Evolutionary conservation across 495 filamentous ascomycete genomes (phyloP).

Genomic region (Pyronema domesticum): DNA sequence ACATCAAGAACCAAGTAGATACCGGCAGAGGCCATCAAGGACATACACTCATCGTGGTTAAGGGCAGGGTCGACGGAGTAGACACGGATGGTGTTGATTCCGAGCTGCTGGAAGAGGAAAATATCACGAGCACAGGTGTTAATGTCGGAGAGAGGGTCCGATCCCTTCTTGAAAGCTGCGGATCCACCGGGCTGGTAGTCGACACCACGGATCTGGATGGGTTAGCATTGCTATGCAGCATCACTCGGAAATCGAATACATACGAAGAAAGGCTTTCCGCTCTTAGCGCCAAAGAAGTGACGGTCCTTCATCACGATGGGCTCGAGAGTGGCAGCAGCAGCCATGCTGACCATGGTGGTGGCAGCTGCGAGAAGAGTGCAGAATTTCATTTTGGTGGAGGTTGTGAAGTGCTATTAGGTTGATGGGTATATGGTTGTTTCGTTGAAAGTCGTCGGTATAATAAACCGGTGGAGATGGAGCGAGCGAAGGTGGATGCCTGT

Average conservation of each 20-base stretch:
- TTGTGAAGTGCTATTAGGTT: neutral
- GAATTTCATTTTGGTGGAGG: conserved; percentile 18
- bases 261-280: conserved; percentile 20
- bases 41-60: conserved; percentile 49
- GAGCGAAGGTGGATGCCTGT: neutral
- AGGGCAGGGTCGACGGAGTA: conserved; percentile 47
- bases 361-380: conserved; percentile 28
- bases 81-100: conserved; percentile 53
- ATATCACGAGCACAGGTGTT: conserved; percentile 44
- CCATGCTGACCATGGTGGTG: conserved; percentile 25
- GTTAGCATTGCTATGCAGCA: conserved; percentile 8
- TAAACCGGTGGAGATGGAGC: neutral
- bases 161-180: conserved; percentile 2
- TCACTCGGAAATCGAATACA: conserved; percentile 34
- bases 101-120: conserved; percentile 38
- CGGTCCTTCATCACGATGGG: conserved; percentile 38
- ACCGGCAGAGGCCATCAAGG: conserved; percentile 43
- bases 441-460: neutral
- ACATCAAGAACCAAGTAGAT: conserved; percentile 41
- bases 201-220: conserved; percentile 42
- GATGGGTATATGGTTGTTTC: neutral
- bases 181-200: conserved; percentile 37
- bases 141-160: conserved; percentile 39
- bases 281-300: conserved; percentile 12
- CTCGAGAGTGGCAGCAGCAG: conserved; percentile 37